Conservation (phyloP, 768 basidiomycete species). For the Gloeophyllum trabeum region DNA sequence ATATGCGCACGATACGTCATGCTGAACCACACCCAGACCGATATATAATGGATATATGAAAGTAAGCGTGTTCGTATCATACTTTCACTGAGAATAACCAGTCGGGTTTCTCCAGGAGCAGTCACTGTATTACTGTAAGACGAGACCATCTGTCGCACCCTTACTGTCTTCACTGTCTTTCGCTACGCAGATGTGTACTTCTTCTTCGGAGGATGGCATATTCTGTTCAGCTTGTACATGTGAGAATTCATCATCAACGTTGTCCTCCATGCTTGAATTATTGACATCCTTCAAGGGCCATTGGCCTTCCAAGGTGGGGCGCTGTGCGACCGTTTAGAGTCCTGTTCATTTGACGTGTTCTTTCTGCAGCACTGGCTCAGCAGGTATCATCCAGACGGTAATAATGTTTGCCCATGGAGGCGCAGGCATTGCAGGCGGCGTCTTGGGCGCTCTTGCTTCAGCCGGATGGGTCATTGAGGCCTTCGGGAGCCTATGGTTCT, state of each 20-base stretch:
- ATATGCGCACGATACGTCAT: slow-evolving; percentile 8
- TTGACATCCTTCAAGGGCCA: slow-evolving; percentile 44
- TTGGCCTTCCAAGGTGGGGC: slow-evolving; percentile 78
- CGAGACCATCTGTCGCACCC: slow-evolving; percentile 6
- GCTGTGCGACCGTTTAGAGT: slow-evolving; percentile 11
- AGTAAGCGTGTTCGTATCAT: slow-evolving; percentile 29
- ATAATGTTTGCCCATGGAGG: slow-evolving; percentile 63
- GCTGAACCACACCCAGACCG: slow-evolving; percentile 38
- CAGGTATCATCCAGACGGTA: slow-evolving; percentile 90
- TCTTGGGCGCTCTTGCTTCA: slow-evolving; percentile 73
- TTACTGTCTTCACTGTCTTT: slow-evolving; percentile 15
- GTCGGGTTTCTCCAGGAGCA: slow-evolving; percentile 55
- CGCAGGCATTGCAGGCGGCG: slow-evolving; percentile 66
- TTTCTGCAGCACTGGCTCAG: slow-evolving; percentile 73
- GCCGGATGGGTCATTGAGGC: slow-evolving; percentile 86
- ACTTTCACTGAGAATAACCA: slow-evolving; percentile 8
- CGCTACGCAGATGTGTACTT: slow-evolving; percentile 77
- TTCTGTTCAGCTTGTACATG: slow-evolving; percentile 90
- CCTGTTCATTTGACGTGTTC: slow-evolving; percentile 16
- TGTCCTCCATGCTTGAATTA: slow-evolving; percentile 14
- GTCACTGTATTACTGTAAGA: slow-evolving; percentile 85
- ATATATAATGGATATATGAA: slow-evolving; percentile 98
- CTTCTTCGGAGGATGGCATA: slow-evolving; percentile 92
- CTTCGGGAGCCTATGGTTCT: slow-evolving; percentile 70
- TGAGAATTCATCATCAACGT: slow-evolving; percentile 24